Evolutionary conservation across 768 basidiomycete species (phyloP).

Genomic region (Lepiota subincarnata): DNA sequence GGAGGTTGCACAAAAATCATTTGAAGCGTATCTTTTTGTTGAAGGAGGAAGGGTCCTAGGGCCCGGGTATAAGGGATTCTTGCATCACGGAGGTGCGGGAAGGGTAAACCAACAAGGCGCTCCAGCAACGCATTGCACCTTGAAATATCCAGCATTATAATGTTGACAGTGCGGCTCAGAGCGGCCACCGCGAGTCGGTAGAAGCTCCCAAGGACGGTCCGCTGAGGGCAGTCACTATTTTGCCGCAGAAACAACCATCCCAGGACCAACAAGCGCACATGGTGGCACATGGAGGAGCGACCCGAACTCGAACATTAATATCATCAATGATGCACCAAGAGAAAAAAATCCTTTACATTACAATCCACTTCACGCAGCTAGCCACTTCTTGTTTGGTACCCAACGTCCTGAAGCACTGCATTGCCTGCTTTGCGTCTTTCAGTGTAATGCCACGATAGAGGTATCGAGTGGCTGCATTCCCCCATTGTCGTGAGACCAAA

Average conservation of each 20-base stretch:
- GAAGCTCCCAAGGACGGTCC: constrained; percentile 9
- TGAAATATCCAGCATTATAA: constrained; percentile 14
- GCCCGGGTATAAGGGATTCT: constrained; percentile 11
- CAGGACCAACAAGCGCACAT: not conserved
- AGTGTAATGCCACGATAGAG: constrained; percentile 15
- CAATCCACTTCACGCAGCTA: constrained; percentile 1
- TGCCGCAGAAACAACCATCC: not conserved
- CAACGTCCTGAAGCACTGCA: constrained; percentile 7
- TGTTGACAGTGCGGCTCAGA: constrained; percentile 3
- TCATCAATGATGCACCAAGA: not conserved
- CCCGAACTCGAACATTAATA: not conserved
- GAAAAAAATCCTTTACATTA: constrained; percentile 5
- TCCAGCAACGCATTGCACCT: constrained; percentile 1
- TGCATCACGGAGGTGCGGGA: constrained; percentile 11
- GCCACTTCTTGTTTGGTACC: constrained; percentile 1
- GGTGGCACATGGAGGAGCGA: not conserved
- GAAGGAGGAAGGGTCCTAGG: constrained; percentile 11
- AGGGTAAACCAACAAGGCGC: constrained; percentile 3
- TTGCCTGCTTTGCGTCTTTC: not conserved
- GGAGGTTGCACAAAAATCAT: constrained; percentile 13
- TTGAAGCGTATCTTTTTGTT: constrained; percentile 3
- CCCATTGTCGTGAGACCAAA: constrained; percentile 11
- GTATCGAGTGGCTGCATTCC: constrained; percentile 12
- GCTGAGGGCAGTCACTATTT: constrained; percentile 3
- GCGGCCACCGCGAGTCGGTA: constrained; percentile 13